A percentile compares a stretch with the other conserved stretches of the same genome.
These are phyloP conservation scores for Pelargonium cotyledonis DNA, from an alignment of 441 rosid genomes.

Conservation along the genomic window DNA sequence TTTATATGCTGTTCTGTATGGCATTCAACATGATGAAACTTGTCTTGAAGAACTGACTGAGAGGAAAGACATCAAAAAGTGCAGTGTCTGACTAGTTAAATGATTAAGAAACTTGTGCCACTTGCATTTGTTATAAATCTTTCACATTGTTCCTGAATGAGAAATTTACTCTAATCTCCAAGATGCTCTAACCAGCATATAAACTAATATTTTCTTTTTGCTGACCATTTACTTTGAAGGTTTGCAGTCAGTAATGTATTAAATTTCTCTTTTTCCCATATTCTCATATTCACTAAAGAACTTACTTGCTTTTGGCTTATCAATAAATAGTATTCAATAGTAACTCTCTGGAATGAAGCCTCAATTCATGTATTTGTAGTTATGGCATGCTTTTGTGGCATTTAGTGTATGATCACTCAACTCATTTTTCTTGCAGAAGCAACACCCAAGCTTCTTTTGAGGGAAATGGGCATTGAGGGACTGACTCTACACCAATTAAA, in stretches of 20 bases:
- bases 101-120: not conserved
- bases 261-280: not conserved
- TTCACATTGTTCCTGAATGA: not conserved
- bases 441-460: slow-evolving; percentile 26
- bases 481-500: slow-evolving; percentile 29
- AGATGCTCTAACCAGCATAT: not conserved
- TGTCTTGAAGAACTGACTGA: too few relatives aligned
- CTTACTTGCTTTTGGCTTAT: not conserved
- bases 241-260: not conserved
- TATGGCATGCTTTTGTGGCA: not conserved
- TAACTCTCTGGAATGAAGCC: slow-evolving; percentile 1
- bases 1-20: not conserved
- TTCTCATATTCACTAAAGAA: not conserved
- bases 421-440: slow-evolving; percentile 30
- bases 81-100: not conserved
- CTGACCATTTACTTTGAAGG: not conserved
- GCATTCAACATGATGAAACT: not conserved
- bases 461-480: slow-evolving; percentile 27
- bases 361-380: not conserved
- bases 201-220: not conserved
- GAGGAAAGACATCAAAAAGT: too few relatives aligned
- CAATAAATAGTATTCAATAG: not conserved
- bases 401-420: not conserved
- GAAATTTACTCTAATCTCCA: not conserved
- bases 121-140: not conserved